Evolutionary conservation across 176 grass and related monocot genomes (phyloP), one percentile per base, ranked within the genome.

Genomic region (Rhynchospora breviuscula): DNA sequence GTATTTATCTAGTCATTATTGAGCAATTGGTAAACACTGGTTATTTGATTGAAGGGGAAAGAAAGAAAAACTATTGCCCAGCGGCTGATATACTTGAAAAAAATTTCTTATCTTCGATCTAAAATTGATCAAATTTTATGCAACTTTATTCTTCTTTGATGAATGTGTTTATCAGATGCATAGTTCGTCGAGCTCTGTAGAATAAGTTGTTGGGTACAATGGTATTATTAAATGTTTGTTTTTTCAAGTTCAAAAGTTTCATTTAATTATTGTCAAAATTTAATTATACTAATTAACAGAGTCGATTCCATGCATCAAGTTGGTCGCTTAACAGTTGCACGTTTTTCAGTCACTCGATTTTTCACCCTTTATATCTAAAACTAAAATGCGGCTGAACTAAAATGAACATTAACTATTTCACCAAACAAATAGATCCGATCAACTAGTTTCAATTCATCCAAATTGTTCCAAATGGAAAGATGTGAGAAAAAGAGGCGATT

Each of bases 21-120:
- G 73, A 78, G 25, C 23, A 33, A 75, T 75, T 75, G 48, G 13
- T 35, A 78, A 78, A 33, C 13, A 78, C 12, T 76, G 72, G 19
- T 15, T 33, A 78, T 18, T 78, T 54, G 48, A 77, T 77, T 26
- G 49, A 57, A 22, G 73, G 73, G 3, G 5, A 29, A 56, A 57
- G 33, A 33, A 54, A 29, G 56, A 25, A 78, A 47, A 56, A 78
- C 51, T 78, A 31, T 5, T 78, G 73, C 73, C 51, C 25, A 57
- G 25, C 6, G 6, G 59, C 59, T 62, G 73, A 56, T 54, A 47
- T 8, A 78, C 5, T 78, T 54, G 14, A 78, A 78, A 33, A 6
- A 57, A 31, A 35, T 56, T 56, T 56, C 22, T 78, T 57, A 56
- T 12, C 23, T 31, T 78, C 71, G 10, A 78, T 78, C 49, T 78